phyloP scores from a whole-genome alignment of 768 basidiomycete species.

The Tulasnella sp. region DNA sequence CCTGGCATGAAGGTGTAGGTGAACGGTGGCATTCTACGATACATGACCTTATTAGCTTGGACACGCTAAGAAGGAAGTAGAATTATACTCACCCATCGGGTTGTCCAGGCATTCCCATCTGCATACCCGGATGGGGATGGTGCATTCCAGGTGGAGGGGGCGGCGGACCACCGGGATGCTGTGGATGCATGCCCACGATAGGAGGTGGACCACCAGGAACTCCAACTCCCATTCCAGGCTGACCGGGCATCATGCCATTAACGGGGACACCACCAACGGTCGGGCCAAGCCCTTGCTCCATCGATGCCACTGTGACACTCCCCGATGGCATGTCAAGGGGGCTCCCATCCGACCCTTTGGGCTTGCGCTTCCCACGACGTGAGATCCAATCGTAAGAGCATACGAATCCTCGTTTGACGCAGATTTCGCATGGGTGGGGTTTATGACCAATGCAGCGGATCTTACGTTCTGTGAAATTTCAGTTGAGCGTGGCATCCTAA shows the following conservation, averaged over 20 bases:
- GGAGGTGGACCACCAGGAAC: background rate
- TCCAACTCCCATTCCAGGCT: background rate
- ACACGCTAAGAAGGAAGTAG: background rate
- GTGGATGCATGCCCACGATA: conserved; percentile 7
- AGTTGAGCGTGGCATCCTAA: background rate
- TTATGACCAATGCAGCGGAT: conserved; percentile 15
- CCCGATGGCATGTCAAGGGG: conserved; percentile 7
- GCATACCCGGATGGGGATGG: conserved; percentile 1
- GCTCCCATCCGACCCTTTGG: conserved; percentile 7
- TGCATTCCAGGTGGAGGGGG: conserved; percentile 5
- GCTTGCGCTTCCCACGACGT: conserved; percentile 13
- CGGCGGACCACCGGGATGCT: too few species aligned
- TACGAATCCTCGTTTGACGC: conserved; percentile 13
- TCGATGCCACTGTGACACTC: background rate
- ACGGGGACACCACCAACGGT: conserved; percentile 15
- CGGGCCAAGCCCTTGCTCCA: background rate
- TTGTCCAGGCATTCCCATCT: background rate
- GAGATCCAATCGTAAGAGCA: conserved; percentile 15
- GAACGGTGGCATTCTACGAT: background rate
- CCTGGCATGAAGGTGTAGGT: conserved; percentile 10
- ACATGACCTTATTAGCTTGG: background rate
- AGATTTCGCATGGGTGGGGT: conserved; percentile 16
- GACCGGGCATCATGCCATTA: background rate
- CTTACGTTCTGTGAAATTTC: conserved; percentile 2
- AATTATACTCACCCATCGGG: background rate